phyloP scores from a whole-genome alignment of 441 rosid species.

The Adansonia rubrostipa region DNA sequence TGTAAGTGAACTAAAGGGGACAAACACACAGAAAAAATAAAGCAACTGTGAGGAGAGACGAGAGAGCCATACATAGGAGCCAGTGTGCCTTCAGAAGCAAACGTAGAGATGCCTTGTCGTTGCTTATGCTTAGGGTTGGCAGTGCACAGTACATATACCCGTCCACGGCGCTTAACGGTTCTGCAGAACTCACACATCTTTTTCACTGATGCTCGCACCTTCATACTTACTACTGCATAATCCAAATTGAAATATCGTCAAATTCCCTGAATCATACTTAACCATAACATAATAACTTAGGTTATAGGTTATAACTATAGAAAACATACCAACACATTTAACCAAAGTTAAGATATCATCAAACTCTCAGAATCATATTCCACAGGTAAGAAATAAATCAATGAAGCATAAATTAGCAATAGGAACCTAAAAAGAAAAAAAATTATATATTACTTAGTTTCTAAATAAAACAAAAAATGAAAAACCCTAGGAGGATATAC shows the following conservation, averaged over 20 bases:
- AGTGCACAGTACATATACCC: conserved; percentile 72
- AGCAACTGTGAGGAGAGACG: conserved; percentile 5
- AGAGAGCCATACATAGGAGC: conserved; percentile 47
- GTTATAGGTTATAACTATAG: neutral
- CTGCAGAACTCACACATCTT: conserved; percentile 93
- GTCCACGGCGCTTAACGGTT: conserved; percentile 89
- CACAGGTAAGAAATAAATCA: neutral
- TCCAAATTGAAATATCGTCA: conserved; percentile 19
- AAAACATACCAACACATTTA: neutral
- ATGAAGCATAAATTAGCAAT: neutral
- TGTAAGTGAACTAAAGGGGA: neutral
- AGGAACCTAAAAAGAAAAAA: neutral
- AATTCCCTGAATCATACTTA: neutral
- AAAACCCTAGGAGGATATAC: neutral
- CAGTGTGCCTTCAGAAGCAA: conserved; percentile 47
- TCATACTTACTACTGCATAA: conserved; percentile 58
- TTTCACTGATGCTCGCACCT: conserved; percentile 95
- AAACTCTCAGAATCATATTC: neutral
- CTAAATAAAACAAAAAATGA: neutral
- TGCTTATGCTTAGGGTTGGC: conserved; percentile 95
- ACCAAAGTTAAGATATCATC: neutral
- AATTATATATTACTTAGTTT: too few species aligned
- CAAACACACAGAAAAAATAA: neutral
- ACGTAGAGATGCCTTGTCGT: conserved; percentile 70
- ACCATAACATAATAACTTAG: neutral